Evolutionary conservation across 345 rosid genomes (phyloP).

Genomic region (Barbarea vulgaris): DNA sequence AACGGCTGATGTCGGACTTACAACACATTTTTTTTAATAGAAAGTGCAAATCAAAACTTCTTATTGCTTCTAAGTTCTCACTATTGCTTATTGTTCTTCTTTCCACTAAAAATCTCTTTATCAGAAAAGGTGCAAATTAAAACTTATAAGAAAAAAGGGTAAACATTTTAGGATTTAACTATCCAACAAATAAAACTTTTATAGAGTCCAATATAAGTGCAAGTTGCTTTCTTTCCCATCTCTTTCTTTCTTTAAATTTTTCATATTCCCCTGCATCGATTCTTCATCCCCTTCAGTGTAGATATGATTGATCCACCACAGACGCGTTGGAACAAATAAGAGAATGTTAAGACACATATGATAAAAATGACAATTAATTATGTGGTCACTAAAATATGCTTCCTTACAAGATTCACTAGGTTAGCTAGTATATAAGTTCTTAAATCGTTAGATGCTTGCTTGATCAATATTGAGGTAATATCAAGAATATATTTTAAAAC

Average conservation of each 20-base stretch:
- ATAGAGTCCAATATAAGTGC: slow-evolving; percentile 21
- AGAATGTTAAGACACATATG: slow-evolving; percentile 7
- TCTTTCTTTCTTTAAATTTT: slow-evolving; percentile 27
- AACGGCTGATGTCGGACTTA: background rate
- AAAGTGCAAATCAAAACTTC: background rate
- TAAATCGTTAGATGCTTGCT: slow-evolving; percentile 3
- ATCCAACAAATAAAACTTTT: slow-evolving; percentile 25
- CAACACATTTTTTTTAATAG: background rate
- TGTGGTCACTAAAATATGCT: slow-evolving; percentile 27
- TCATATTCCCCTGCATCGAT: background rate
- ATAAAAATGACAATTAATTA: slow-evolving; percentile 12
- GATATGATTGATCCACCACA: slow-evolving; percentile 26
- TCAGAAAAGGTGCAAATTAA: background rate
- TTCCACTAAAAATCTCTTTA: too few relatives aligned
- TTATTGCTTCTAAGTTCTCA: too few relatives aligned
- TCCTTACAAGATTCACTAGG: slow-evolving; percentile 15
- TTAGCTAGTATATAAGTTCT: slow-evolving; percentile 13
- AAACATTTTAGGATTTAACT: slow-evolving; percentile 35
- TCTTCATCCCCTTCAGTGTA: slow-evolving; percentile 25
- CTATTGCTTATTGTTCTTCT: too few relatives aligned
- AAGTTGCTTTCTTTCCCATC: slow-evolving; percentile 38
- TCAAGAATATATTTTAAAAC: background rate
- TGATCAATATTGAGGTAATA: slow-evolving; percentile 18
- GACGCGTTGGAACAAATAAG: slow-evolving; percentile 20
- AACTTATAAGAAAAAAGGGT: background rate